Evolutionary conservation across 2,329 filamentous ascomycete species (phyloP).

Genomic region (Colletotrichum shisoi): DNA sequence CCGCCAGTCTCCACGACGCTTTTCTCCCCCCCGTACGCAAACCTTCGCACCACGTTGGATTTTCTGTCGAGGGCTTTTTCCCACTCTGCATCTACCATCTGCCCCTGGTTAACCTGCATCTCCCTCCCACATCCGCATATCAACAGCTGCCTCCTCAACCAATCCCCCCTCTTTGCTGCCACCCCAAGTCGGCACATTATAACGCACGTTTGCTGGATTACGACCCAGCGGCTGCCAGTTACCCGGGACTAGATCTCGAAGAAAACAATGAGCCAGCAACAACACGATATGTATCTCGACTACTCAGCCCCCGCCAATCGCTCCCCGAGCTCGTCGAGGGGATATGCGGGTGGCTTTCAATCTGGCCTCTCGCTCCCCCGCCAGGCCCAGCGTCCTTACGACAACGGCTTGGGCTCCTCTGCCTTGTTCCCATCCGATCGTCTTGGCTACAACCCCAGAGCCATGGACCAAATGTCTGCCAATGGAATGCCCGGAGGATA

Average conservation of each 20-base stretch:
- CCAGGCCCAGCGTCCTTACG: conserved; percentile 77
- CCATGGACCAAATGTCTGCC: conserved; percentile 58
- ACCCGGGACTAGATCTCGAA: conserved; percentile 16
- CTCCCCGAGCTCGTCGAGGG: conserved; percentile 57
- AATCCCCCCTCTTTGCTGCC: conserved; percentile 5
- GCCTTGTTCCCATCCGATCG: conserved; percentile 76
- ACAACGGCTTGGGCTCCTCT: conserved; percentile 69
- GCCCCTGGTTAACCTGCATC: conserved; percentile 34
- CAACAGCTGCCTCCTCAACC: conserved; percentile 19
- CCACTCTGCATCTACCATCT: conserved; percentile 15
- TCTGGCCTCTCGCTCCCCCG: conserved; percentile 54
- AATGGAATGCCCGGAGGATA: conserved; percentile 55
- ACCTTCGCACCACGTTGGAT: conserved; percentile 16
- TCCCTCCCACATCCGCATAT: conserved; percentile 24
- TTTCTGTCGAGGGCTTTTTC: conserved; percentile 30
- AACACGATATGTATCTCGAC: conserved; percentile 77
- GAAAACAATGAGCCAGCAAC: conserved; percentile 59
- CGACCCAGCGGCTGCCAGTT: conserved; percentile 24
- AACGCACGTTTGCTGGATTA: conserved; percentile 31
- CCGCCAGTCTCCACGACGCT: background rate
- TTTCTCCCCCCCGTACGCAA: background rate
- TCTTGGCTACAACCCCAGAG: conserved; percentile 67
- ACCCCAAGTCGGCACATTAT: conserved; percentile 17
- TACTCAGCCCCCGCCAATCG: conserved; percentile 64
- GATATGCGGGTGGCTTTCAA: conserved; percentile 63